Evolutionary conservation across 2,329 filamentous ascomycete genomes (phyloP).

Genomic region (Amphichorda felina): DNA sequence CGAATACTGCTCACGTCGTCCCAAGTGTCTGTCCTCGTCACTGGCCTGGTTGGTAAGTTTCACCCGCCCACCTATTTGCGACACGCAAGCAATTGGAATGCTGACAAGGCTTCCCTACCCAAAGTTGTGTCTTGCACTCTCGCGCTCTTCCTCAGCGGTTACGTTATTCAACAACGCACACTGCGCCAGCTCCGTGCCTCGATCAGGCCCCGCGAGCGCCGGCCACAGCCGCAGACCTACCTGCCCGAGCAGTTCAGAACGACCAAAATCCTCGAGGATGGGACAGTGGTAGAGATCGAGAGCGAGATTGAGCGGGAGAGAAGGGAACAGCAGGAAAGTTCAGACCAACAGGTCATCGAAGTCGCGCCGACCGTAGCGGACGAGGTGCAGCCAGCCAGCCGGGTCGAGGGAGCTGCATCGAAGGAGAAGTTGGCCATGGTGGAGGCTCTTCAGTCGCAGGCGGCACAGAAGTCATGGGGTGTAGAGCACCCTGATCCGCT

Average conservation of each 20-base stretch:
- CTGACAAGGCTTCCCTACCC: constrained; percentile 1
- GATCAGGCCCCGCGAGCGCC: constrained; percentile 38
- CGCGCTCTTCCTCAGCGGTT: constrained; percentile 79
- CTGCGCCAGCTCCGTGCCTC: constrained; percentile 65
- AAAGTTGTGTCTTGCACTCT: constrained; percentile 66
- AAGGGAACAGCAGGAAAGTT: constrained; percentile 5
- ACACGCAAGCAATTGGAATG: too few relatives aligned
- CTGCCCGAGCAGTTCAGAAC: constrained; percentile 37
- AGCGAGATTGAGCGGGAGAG: constrained; percentile 18
- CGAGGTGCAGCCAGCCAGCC: background rate
- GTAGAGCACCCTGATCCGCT: constrained; percentile 22
- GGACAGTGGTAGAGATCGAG: constrained; percentile 26
- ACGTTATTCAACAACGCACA: constrained; percentile 77
- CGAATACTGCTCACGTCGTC: constrained; percentile 52
- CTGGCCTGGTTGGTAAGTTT: constrained; percentile 48
- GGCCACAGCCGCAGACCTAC: constrained; percentile 31
- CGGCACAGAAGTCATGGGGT: constrained; percentile 18
- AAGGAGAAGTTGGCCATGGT: constrained; percentile 18
- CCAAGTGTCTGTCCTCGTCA: constrained; percentile 58
- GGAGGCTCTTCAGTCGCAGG: constrained; percentile 17
- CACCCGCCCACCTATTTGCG: too few relatives aligned
- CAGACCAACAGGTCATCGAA: constrained; percentile 5
- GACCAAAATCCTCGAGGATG: constrained; percentile 34
- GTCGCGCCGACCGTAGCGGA: constrained; percentile 9
- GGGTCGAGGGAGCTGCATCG: constrained; percentile 5